Evolutionary conservation across 495 filamentous ascomycete species (phyloP).

Genomic region (Acidomyces sp.): DNA sequence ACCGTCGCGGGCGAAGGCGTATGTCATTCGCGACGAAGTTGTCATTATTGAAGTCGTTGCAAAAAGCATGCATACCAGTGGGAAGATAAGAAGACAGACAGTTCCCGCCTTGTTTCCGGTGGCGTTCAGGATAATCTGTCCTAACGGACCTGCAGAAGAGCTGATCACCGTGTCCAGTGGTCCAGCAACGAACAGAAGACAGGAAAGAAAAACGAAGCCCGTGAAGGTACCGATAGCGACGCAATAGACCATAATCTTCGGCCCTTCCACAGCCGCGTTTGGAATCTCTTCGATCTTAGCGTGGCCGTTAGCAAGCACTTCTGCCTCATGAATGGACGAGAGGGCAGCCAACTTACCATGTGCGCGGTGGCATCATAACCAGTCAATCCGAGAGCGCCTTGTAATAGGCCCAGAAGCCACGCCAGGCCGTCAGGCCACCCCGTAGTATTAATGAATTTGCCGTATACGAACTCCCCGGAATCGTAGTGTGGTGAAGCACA

Average conservation of each 20-base stretch:
- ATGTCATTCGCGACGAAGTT: conserved; percentile 63
- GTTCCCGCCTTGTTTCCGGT: conserved; percentile 51
- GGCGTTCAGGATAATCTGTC: conserved; percentile 58
- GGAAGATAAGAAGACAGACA: conserved; percentile 61
- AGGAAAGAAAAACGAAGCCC: conserved; percentile 53
- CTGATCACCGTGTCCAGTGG: conserved; percentile 46
- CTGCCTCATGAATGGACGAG: background rate
- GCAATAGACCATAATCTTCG: conserved; percentile 59
- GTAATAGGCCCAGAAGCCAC: conserved; percentile 41
- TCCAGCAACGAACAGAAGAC: conserved; percentile 51
- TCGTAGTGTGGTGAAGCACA: conserved; percentile 50
- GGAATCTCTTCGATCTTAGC: conserved; percentile 53
- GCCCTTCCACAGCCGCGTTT: conserved; percentile 49
- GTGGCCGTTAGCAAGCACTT: background rate
- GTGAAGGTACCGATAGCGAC: conserved; percentile 57
- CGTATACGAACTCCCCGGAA: conserved; percentile 42
- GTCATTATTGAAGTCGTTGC: conserved; percentile 61
- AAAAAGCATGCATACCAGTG: conserved; percentile 59
- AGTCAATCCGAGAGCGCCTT: conserved; percentile 41
- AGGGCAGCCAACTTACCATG: conserved; percentile 7
- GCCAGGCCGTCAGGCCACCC: conserved; percentile 44
- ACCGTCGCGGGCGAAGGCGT: conserved; percentile 60
- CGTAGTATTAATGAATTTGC: conserved; percentile 34
- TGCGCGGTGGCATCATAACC: conserved; percentile 40
- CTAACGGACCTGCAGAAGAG: conserved; percentile 48